Percentiles rank a stretch among this genome's conserved stretches.
phyloP scores from a whole-genome alignment of 495 filamentous ascomycete species.

The Xanthoparmelia taractica region DNA sequence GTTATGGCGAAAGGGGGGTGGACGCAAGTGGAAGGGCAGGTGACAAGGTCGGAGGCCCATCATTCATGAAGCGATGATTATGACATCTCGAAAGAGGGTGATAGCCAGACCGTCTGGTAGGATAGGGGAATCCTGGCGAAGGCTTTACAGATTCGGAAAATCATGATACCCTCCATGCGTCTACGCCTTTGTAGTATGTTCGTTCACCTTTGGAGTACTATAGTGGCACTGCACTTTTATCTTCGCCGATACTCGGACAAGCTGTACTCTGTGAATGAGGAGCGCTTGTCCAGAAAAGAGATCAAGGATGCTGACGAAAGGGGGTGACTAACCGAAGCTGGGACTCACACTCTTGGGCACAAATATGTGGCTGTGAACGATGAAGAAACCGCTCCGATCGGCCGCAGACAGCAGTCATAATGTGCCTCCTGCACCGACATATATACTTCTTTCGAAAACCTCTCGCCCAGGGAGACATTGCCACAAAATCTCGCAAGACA shows the following conservation, averaged over 20 bases:
- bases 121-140: background rate
- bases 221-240: background rate
- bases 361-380: background rate
- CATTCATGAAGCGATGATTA: background rate
- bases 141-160: background rate
- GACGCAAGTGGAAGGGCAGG: conserved; percentile 27
- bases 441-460: background rate
- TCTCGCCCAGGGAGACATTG: background rate
- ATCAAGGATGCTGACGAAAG: background rate
- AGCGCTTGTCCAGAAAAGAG: background rate
- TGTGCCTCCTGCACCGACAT: background rate
- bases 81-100: background rate
- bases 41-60: background rate
- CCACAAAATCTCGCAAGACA: background rate
- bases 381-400: background rate
- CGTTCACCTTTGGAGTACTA: background rate
- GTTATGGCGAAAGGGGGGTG: conserved; percentile 79
- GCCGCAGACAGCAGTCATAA: background rate
- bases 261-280: background rate
- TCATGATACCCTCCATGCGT: background rate
- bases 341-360: background rate
- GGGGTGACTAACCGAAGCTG: background rate
- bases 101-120: background rate
- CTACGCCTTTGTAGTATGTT: background rate
- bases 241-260: background rate